phyloP scores from a whole-genome alignment of 352 stramenopile species.

The Achlya hypogyna region DNA sequence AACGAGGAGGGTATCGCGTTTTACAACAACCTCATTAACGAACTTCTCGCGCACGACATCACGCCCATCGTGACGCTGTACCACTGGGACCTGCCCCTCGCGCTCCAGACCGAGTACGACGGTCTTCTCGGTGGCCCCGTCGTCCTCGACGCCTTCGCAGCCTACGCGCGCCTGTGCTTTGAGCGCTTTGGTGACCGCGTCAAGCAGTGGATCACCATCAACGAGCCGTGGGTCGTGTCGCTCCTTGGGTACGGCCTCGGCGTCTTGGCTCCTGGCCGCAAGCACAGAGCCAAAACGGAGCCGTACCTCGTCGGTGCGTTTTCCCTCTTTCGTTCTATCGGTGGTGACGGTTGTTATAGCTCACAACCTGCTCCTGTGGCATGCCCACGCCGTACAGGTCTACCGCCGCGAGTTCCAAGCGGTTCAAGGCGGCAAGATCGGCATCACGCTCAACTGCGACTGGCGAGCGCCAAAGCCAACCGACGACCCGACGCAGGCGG shows the following conservation, averaged over 20 bases:
- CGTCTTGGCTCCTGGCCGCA: no score
- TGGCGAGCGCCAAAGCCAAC: conserved; percentile 75
- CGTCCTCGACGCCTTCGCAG: conserved; percentile 52
- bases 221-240: conserved; percentile 90
- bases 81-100: conserved; percentile 92
- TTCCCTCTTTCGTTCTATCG: no score
- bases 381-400: conserved; percentile 69
- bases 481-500: conserved; percentile 37
- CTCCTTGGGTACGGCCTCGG: no score
- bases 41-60: conserved; percentile 75
- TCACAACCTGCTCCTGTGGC: conserved; percentile 85
- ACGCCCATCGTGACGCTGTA: conserved; percentile 90
- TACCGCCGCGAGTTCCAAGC: conserved; percentile 75
- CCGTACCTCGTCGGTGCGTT: no score
- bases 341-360: no score
- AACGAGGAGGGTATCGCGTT: conserved; percentile 84
- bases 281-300: no score
- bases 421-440: conserved; percentile 68
- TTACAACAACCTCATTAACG: conserved; percentile 87
- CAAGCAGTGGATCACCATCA: conserved; percentile 91
- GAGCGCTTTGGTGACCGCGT: conserved; percentile 85
- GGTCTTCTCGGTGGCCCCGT: conserved; percentile 45
- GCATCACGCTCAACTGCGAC: conserved; percentile 88
- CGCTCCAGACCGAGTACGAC: conserved; percentile 71
- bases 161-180: conserved; percentile 87